Evolutionary conservation across 768 basidiomycete genomes (phyloP).

Genomic region (Termitomyces sp.): DNA sequence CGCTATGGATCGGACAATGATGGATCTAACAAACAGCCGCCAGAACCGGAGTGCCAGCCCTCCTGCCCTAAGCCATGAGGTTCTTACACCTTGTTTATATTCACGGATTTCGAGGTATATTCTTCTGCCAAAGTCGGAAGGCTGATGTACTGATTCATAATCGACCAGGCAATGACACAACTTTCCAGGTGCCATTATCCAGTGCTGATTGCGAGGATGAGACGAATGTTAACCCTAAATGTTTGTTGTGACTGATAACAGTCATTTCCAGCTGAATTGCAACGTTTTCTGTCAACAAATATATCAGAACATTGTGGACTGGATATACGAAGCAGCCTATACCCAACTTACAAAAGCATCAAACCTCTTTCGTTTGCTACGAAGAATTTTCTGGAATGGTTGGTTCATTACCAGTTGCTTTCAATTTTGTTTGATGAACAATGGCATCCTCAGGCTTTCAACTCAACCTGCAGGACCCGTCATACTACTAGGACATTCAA

Average conservation of each 20-base stretch:
- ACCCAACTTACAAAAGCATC: constrained; percentile 56
- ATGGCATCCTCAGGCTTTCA: constrained; percentile 32
- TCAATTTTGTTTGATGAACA: not conserved
- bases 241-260: constrained; percentile 11
- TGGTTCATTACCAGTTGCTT: constrained; percentile 6
- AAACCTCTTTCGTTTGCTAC: constrained; percentile 47
- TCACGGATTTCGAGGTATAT: constrained; percentile 51
- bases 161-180: constrained; percentile 46
- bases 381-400: constrained; percentile 53
- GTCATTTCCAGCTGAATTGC: constrained; percentile 52
- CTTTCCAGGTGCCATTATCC: constrained; percentile 39
- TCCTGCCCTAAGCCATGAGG: not conserved
- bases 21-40: no score
- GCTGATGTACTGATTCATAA: not conserved
- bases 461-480: constrained; percentile 52
- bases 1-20: no score
- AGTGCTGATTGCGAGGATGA: not conserved
- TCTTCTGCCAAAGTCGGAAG: not conserved
- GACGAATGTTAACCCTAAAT: not conserved
- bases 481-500: constrained; percentile 52
- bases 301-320: constrained; percentile 30
- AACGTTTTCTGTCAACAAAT: constrained; percentile 30
- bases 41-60: no score
- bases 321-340: constrained; percentile 41
- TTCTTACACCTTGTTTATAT: constrained; percentile 50